Evolutionary conservation across 2,329 filamentous ascomycete genomes (phyloP).

Genomic region (Fusarium sp.): DNA sequence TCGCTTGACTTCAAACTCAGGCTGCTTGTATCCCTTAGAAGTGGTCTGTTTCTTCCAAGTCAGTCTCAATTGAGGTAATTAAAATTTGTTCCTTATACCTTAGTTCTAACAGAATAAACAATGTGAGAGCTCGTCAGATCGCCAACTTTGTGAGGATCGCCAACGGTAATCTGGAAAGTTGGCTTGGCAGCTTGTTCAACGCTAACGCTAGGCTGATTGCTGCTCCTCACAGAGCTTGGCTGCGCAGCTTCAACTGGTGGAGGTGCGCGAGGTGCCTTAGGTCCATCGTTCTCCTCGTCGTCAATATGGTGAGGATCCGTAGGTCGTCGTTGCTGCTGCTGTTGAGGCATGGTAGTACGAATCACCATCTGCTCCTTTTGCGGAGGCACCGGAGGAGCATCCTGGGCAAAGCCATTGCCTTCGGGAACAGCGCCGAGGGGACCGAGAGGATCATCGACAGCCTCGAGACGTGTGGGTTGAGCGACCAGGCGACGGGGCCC

Average conservation of each 20-base stretch:
- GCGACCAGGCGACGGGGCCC: conserved; percentile 74
- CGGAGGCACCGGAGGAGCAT: conserved; percentile 74
- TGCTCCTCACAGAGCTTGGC: conserved; percentile 62
- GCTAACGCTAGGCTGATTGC: conserved; percentile 81
- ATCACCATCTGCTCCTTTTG: conserved; percentile 74
- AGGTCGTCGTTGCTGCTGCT: conserved; percentile 57
- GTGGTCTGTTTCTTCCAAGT: conserved; percentile 71
- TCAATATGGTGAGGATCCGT: conserved; percentile 74
- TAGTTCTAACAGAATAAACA: conserved; percentile 94
- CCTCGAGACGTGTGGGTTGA: conserved; percentile 81
- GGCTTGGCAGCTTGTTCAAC: conserved; percentile 95
- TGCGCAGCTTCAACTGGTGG: conserved; percentile 70
- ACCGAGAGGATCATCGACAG: conserved; percentile 80
- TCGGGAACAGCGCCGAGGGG: conserved; percentile 76
- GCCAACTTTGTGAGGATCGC: conserved; percentile 97
- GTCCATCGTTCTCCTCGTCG: conserved; percentile 72
- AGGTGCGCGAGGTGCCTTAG: conserved; percentile 69
- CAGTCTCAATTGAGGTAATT: neutral
- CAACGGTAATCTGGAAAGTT: conserved; percentile 88
- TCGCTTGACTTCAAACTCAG: conserved; percentile 92
- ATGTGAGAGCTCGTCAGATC: conserved; percentile 97
- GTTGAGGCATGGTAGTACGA: conserved; percentile 65
- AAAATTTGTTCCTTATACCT: conserved; percentile 62
- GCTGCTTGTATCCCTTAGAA: conserved; percentile 92
- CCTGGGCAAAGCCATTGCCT: conserved; percentile 51